These are phyloP conservation scores for Botryotinia calthae DNA, from an alignment of 2,329 filamentous ascomycete genomes.

Conservation along the genomic window DNA sequence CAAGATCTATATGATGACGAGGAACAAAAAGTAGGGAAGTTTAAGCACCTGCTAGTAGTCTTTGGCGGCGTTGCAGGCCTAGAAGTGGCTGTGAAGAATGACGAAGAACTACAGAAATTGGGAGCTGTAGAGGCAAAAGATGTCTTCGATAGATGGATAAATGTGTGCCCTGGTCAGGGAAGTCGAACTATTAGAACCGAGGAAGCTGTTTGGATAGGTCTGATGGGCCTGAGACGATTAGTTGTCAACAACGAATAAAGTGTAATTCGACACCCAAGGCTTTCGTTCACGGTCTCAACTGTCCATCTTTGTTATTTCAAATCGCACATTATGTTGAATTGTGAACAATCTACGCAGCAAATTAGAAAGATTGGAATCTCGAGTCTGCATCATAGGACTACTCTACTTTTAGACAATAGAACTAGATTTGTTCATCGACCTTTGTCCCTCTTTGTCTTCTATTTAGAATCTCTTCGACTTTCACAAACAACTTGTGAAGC, in stretches of 20 bases:
- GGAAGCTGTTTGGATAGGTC: conserved; percentile 74
- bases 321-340: not conserved
- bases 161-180: conserved; percentile 76
- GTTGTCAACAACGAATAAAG: conserved; percentile 40
- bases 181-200: conserved; percentile 81
- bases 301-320: not conserved
- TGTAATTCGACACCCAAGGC: not conserved
- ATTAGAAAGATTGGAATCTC: not conserved
- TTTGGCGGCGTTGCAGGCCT: conserved; percentile 80
- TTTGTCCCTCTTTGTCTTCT: not conserved
- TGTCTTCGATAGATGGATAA: conserved; percentile 81
- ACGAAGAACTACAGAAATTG: conserved; percentile 51
- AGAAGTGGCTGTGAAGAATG: conserved; percentile 68
- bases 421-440: too few relatives aligned
- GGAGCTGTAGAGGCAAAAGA: conserved; percentile 64
- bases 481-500: not conserved
- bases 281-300: not conserved
- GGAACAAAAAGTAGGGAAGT: conserved; percentile 41
- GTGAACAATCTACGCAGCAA: not conserved
- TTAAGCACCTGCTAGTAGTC: conserved; percentile 72
- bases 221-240: conserved; percentile 64
- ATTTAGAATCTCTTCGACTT: not conserved
- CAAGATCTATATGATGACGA: conserved; percentile 35
- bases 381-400: not conserved
- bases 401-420: not conserved